Evolutionary conservation across 1,284 basidiomycete genomes (phyloP).

Genomic region (Leccinum huronense): DNA sequence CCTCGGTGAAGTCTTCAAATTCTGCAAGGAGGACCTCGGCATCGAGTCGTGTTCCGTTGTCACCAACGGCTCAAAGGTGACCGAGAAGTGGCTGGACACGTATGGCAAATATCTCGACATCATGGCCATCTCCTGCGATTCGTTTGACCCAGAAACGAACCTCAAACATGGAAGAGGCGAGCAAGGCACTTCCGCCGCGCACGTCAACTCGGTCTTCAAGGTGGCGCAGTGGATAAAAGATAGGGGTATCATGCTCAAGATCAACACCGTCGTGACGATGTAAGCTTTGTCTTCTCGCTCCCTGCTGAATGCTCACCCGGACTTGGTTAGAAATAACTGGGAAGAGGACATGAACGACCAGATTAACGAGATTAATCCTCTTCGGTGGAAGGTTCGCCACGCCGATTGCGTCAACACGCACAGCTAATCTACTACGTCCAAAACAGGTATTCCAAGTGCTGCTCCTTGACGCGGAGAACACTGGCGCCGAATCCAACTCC

Average conservation of each 20-base stretch:
- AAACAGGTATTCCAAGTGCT: conserved; percentile 23
- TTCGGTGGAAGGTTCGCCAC: conserved; percentile 18
- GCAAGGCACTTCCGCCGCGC: conserved; percentile 25
- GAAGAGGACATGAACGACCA: conserved; percentile 22
- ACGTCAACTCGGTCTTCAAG: conserved; percentile 16
- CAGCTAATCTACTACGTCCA: background rate
- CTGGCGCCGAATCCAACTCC: conserved; percentile 16
- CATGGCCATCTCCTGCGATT: conserved; percentile 42
- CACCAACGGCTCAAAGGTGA: conserved; percentile 40
- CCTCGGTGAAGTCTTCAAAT: conserved; percentile 40
- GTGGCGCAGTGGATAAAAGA: conserved; percentile 14
- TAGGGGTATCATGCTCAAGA: conserved; percentile 27
- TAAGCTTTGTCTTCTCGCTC: conserved; percentile 3
- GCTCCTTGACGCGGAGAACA: conserved; percentile 20
- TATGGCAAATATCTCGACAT: conserved; percentile 40
- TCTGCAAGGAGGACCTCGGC: conserved; percentile 39
- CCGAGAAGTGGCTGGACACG: conserved; percentile 39
- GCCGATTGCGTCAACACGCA: background rate
- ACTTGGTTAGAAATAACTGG: conserved; percentile 14
- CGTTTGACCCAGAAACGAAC: conserved; percentile 38
- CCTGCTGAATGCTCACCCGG: background rate
- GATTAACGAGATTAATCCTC: conserved; percentile 11
- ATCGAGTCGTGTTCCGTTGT: conserved; percentile 39
- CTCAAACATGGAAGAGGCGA: conserved; percentile 34
- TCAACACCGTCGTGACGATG: conserved; percentile 20